Base-by-base conservation (phyloP, 2,329 filamentous ascomycete genomes). In the Ilyonectria destructans region DNA sequence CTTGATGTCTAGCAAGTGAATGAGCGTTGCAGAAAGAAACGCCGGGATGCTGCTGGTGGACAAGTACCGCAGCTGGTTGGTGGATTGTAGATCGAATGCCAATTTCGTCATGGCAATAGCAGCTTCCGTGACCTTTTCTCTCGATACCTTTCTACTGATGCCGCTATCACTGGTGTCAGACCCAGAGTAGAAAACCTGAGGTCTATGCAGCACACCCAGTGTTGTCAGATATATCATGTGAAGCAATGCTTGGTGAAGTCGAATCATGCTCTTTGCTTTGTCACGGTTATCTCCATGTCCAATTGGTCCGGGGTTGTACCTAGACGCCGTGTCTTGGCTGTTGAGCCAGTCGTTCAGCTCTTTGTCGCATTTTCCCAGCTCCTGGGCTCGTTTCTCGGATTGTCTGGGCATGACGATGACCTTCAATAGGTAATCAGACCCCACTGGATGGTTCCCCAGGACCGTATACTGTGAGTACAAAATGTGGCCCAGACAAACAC, bases 21-120 rank as follows among this genome's bases (percentile, higher is more conserved):
- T 61, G 17, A 68, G 29, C 15, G 29, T 61, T 29, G 57, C 66
- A 2, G 66, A 65, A 2, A 68, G 57, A 15, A 65, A 68, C 1
- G 66, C 66, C 1, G 66, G 66, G 15, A 68, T 48, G 45, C 61
- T 62, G 46, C 61, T 68, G 6, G 66, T 68, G 13, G 66, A 65
- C 4, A 68, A 35, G 19, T 61, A 68, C 5, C 66, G 52, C 4
- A 68, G 45, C 45, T 68, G 66, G 29, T 65, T 54, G 17, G 26
- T 52, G 29, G 33, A 12, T 10, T 68, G 49, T 2, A 68, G 31
- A 23, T 65, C 8, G 19, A 68, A 68, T 2, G 66, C 66, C 2
- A 68, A 45, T 23, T 65, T 65, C 1, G 66, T 68, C 2, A 60
- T 61, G 21, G 57, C 56, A 9, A 65, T 17, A 6, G 66, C 61